These are phyloP conservation scores for Penicillium palitans DNA, from an alignment of 2,329 filamentous ascomycete genomes.

Conservation along the genomic window DNA sequence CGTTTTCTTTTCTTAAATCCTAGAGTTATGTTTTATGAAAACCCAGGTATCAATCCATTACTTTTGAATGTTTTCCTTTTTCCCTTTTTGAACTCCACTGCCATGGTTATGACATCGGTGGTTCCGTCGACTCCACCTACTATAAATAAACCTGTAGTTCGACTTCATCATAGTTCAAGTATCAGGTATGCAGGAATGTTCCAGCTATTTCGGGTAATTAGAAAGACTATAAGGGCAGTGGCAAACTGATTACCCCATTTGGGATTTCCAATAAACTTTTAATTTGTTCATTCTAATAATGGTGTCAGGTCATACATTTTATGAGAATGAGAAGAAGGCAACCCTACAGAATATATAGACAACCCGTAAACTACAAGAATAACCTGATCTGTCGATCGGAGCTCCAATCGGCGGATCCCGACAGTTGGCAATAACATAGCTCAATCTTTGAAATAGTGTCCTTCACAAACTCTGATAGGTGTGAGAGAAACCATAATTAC, in stretches of 20 bases:
- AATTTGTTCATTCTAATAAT: not conserved
- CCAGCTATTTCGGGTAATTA: not conserved
- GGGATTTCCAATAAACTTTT: not conserved
- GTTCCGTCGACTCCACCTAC: constrained; percentile 11
- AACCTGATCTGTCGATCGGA: not conserved
- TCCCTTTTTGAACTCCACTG: not conserved
- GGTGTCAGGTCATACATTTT: not conserved
- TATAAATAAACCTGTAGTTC: not conserved
- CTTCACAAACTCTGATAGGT: constrained; percentile 14
- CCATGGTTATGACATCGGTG: constrained; percentile 20
- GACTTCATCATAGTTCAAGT: not conserved
- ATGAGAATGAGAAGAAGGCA: not conserved
- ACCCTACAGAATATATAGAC: not conserved
- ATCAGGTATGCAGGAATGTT: not conserved
- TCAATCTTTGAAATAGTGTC: not conserved
- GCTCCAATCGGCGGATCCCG: too few relatives aligned
- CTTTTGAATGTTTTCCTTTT: not conserved
- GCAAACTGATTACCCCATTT: not conserved
- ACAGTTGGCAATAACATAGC: constrained; percentile 8
- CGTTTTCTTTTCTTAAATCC: not conserved
- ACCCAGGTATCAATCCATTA: not conserved
- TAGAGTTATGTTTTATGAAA: not conserved
- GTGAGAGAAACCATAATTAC: constrained; percentile 9
- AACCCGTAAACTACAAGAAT: not conserved
- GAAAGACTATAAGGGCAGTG: not conserved